Evolutionary conservation across 1,284 basidiomycete genomes (phyloP), one percentile per base, ranked within the genome.

Genomic region (Trichosporon inkin): DNA sequence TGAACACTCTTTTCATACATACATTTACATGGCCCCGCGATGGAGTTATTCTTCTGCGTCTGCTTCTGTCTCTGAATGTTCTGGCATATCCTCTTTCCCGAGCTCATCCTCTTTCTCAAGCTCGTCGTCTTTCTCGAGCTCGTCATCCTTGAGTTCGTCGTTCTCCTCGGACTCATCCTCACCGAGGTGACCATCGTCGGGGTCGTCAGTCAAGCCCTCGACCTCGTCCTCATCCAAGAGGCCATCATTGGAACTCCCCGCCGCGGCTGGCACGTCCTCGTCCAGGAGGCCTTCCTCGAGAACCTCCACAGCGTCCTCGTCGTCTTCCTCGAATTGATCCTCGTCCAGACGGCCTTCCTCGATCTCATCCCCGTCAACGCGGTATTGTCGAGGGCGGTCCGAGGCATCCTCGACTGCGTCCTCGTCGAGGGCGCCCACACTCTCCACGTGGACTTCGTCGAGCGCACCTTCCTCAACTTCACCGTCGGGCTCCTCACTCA

Each of bases 241-340:
- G 11, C 19, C 44, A 14, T 49, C 20, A 20, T 49, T 11, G 36
- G 22, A 10, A 16, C 19, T 36, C 22, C 35, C 55, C n/a, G 19
- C 20, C 10, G 35, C 37, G 2, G 35, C 16, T 5, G 17, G 35
- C 3, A 24, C n/a, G 20, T 38, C 17, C 28, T 47, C 40, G 20
- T 55, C 54, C n/a, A 34, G 1, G 19, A 24, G 16, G 40, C 40
- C 39, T 17, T 41, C 20, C 5, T 55, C 39, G 14, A 16, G 17
- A 6, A 32, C 19, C 28, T 60, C 38, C 34, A 37, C 34, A 2
- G 24, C 40, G 17, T 49, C 60, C 24, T 53, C 19, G 14, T 60
- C 58, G 14, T 24, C 37, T 2, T 3, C 41, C n/a, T 17, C 20
- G 11, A 34, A 35, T 0, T 34, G 34, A 10, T 52, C 47, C 36